A percentile compares a stretch with the other conserved stretches of the same genome.
Evolutionary conservation across 108 stramenopile genomes (phyloP).

Genomic region (Pseudonitzschia multiseries): DNA sequence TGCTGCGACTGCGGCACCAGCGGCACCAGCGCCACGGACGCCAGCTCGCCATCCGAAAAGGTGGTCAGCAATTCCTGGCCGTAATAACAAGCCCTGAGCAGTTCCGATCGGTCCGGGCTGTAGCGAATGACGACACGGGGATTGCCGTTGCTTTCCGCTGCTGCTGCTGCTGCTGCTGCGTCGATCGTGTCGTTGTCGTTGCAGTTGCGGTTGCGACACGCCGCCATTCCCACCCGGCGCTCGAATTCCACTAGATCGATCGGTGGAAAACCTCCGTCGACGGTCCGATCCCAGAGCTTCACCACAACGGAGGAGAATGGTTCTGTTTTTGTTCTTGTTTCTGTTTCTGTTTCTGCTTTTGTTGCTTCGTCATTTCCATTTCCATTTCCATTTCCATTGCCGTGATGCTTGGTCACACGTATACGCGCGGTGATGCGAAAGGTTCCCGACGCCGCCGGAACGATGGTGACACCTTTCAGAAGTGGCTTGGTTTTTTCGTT

Average conservation of each 20-base stretch:
- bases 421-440: not conserved
- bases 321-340: too few relatives aligned
- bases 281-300: slow-evolving; percentile 53
- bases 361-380: too few relatives aligned
- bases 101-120: slow-evolving; percentile 68
- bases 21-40: slow-evolving; percentile 45
- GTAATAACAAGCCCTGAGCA: slow-evolving; percentile 46
- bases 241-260: slow-evolving; percentile 61
- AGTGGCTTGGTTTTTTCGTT: too few relatives aligned
- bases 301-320: too few relatives aligned
- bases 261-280: slow-evolving; percentile 69
- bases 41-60: slow-evolving; percentile 33
- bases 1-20: too few relatives aligned
- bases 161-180: too few relatives aligned
- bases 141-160: too few relatives aligned
- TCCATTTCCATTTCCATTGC: too few relatives aligned
- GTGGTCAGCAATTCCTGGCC: slow-evolving; percentile 50
- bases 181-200: not conserved
- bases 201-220: not conserved
- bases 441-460: slow-evolving; percentile 32
- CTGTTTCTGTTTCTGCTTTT: too few relatives aligned
- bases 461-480: slow-evolving; percentile 38
- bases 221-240: slow-evolving; percentile 56
- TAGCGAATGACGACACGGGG: slow-evolving; percentile 61
- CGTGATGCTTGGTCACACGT: not conserved